A percentile compares a stretch with the other conserved stretches of the same genome.
phyloP scores from a whole-genome alignment of 768 basidiomycete species.

The Mycena haematopus region DNA sequence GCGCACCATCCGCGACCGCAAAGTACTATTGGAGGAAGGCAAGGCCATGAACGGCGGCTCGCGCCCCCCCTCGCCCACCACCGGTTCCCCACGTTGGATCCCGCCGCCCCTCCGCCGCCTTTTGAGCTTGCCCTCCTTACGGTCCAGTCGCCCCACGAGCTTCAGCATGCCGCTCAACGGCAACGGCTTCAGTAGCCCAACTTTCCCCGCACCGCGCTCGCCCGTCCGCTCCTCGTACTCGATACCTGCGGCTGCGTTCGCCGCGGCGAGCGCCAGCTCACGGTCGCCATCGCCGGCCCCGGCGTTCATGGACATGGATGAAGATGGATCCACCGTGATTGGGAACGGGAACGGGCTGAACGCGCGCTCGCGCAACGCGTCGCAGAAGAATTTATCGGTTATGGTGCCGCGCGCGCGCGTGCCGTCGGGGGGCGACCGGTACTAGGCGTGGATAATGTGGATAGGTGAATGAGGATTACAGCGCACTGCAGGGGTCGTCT shows the following conservation, averaged over 20 bases:
- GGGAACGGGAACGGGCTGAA: conserved; percentile 42
- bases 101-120: conserved; percentile 44
- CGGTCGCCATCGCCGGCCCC: conserved; percentile 58
- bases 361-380: conserved; percentile 70
- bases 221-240: conserved; percentile 42
- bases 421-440: conserved; percentile 33
- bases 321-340: conserved; percentile 15
- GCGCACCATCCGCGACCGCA: conserved; percentile 49
- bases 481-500: neutral
- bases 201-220: conserved; percentile 37
- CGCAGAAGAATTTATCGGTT: conserved; percentile 66
- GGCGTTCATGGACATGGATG: conserved; percentile 45
- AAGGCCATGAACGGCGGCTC: conserved; percentile 32
- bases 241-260: conserved; percentile 45
- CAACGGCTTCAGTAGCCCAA: conserved; percentile 36
- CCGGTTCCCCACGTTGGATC: conserved; percentile 38
- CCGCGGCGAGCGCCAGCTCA: conserved; percentile 46
- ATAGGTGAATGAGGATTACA: neutral
- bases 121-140: conserved; percentile 37
- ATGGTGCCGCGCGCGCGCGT: conserved; percentile 51
- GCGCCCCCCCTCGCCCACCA: conserved; percentile 45
- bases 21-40: conserved; percentile 62
- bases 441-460: neutral
- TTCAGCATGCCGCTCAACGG: conserved; percentile 31
- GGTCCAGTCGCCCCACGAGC: conserved; percentile 30